Base-by-base conservation (phyloP, 208 protist species). In the Acanthamoeba sp. region DNA sequence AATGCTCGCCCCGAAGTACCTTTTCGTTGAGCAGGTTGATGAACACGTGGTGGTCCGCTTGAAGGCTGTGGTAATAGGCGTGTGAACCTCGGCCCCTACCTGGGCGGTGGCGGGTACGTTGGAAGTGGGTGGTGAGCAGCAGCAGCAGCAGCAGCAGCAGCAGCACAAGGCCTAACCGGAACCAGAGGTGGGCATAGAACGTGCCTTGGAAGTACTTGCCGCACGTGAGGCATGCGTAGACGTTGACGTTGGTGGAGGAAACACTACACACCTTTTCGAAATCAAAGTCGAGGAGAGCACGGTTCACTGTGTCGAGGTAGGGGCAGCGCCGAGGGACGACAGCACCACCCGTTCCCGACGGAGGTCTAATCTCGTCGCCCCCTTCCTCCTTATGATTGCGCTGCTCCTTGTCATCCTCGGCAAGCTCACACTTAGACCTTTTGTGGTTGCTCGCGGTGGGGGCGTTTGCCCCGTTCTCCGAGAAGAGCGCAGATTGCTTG, bases 181-280 rank as follows among this genome's bases (percentile, higher is more conserved):
- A 52, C 16, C 16, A 52, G 20, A 20, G 20, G 48, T 52, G 48
- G 20, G 48, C 16, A 52, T 52, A 18, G 12, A 50, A 52, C 50
- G 76, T 16, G 82, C 97, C 98, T 93, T 99, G 97, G 94, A 98
- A 99, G 88, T 98, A 98, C 96, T 98, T 98, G 52, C 98, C 98
- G 93, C 98, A 99, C 1, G 98, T 97, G 10, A 99, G 96, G 95
- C 98, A 99, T n/a, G 95, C 96, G 94, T 99, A 99, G 6, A 99
- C 97, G 94, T 99, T 99, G 20, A 97, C 73, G 78, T 98, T 98
- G 22, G 95, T 91, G 38, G 98, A 87, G 36, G 98, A 97, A n/a
- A 98, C 96, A 3, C 94, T 97, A 93, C 98, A 99, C 38, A 97
- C 48, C 71, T 98, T 99, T 93, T 99, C 98, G 95, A 99, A 99